Conservation (phyloP, 305 asterid species). For the Fraxinus paxiana region DNA sequence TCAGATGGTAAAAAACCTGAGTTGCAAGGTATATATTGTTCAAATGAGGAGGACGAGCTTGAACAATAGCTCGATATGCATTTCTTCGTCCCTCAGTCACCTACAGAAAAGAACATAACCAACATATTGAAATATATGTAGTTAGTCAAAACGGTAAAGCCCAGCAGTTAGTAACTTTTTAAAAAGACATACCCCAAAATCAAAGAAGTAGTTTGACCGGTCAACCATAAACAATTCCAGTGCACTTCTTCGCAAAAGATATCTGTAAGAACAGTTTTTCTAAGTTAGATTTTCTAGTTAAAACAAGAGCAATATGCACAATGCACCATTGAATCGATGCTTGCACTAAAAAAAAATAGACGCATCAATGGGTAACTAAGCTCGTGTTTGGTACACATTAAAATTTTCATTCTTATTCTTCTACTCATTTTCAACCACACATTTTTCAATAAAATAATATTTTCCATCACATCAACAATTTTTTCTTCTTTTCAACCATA, state of each 20-base stretch:
- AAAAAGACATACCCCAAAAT: constrained; percentile 76
- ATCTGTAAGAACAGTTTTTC: constrained; percentile 49
- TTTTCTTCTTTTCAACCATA: too few species aligned
- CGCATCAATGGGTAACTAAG: constrained; percentile 13
- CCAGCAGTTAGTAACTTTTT: constrained; percentile 22
- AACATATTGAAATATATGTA: constrained; percentile 21
- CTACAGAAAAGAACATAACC: constrained; percentile 39
- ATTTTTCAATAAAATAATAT: too few species aligned
- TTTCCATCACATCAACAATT: too few species aligned
- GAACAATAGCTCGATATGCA: constrained; percentile 98
- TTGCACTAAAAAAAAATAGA: constrained; percentile 11
- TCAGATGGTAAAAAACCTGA: constrained; percentile 58
- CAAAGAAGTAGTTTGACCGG: constrained; percentile 93
- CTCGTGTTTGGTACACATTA: too few species aligned
- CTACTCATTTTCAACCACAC: too few species aligned
- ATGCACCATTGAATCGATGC: constrained; percentile 4
- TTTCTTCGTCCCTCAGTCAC: constrained; percentile 70
- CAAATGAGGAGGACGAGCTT: constrained; percentile 93
- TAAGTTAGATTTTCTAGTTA: constrained; percentile 15
- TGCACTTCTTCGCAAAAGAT: constrained; percentile 96
- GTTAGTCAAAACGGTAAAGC: constrained; percentile 18
- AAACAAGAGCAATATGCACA: constrained; percentile 17
- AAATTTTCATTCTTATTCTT: too few species aligned
- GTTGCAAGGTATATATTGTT: constrained; percentile 95
- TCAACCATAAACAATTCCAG: constrained; percentile 96